A percentile compares a stretch with the other conserved stretches of the same genome.
phyloP scores from a whole-genome alignment of 352 stramenopile species.

The Aphanomyces cochlioides region DNA sequence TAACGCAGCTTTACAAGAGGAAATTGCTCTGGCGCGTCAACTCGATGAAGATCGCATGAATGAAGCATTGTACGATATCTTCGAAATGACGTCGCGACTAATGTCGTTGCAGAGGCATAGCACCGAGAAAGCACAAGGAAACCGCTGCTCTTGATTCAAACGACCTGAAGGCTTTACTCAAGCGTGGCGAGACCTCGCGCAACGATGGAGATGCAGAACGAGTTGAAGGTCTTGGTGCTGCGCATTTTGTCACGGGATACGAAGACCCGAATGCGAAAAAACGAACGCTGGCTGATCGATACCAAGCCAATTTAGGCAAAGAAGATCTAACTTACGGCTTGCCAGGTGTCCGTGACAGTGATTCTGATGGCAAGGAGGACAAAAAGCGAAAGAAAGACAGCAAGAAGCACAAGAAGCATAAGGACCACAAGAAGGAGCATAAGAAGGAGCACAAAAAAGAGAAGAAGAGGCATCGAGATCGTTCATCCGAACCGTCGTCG shows the following conservation, averaged over 20 bases:
- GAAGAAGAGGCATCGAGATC: neutral
- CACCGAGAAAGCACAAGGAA: constrained; percentile 47
- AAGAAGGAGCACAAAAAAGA: constrained; percentile 47
- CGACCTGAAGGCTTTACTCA: constrained; percentile 85
- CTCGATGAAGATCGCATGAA: constrained; percentile 88
- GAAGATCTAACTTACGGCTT: constrained; percentile 62
- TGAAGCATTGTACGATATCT: constrained; percentile 66
- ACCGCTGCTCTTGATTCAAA: constrained; percentile 56
- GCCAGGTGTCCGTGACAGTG: constrained; percentile 38
- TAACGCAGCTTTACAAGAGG: constrained; percentile 45
- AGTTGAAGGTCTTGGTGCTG: constrained; percentile 82
- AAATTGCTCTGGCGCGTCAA: constrained; percentile 71
- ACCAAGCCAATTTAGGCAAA: constrained; percentile 56
- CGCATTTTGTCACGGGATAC: constrained; percentile 44
- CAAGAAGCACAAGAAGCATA: constrained; percentile 53
- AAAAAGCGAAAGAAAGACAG: constrained; percentile 37
- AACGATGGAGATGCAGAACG: constrained; percentile 67
- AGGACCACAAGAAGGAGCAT: constrained; percentile 60
- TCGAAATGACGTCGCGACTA: too few relatives aligned
- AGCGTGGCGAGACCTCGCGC: constrained; percentile 66
- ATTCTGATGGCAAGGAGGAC: constrained; percentile 29
- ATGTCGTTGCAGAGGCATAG: constrained; percentile 49
- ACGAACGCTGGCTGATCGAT: constrained; percentile 66
- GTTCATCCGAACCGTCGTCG: neutral
- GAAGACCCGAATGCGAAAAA: constrained; percentile 46